Conservation (phyloP, 2,329 filamentous ascomycete genomes). For the Apiospora arundinis region DNA sequence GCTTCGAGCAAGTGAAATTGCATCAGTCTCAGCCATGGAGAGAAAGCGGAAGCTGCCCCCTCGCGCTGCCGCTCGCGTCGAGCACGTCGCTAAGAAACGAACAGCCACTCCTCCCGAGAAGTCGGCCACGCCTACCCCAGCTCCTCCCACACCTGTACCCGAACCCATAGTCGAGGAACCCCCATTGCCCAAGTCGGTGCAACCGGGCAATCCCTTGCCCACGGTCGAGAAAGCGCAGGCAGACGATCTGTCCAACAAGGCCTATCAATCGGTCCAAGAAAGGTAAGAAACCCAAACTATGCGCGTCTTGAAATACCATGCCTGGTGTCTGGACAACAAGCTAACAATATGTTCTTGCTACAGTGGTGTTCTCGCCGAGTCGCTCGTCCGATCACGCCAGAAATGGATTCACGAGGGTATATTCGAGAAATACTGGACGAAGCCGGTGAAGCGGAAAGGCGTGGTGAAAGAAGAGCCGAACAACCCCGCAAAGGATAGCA, state of each 20-base stretch:
- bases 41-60: conserved; percentile 70
- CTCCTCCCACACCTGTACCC: conserved; percentile 43
- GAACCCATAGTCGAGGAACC: conserved; percentile 43
- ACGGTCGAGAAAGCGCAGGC: conserved; percentile 72
- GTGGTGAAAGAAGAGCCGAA: conserved; percentile 67
- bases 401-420: conserved; percentile 76
- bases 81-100: conserved; percentile 66
- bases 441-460: conserved; percentile 72
- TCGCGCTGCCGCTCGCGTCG: conserved; percentile 65
- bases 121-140: conserved; percentile 53
- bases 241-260: conserved; percentile 64
- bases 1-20: conserved; percentile 16
- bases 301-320: not conserved
- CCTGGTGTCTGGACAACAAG: conserved; percentile 19
- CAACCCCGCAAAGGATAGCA: conserved; percentile 73
- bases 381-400: conserved; percentile 73
- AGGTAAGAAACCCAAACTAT: conserved; percentile 54
- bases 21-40: conserved; percentile 55
- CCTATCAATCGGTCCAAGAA: conserved; percentile 77
- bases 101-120: conserved; percentile 61
- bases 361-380: conserved; percentile 78
- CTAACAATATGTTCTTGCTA: conserved; percentile 31
- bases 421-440: conserved; percentile 80
- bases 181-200: conserved; percentile 66
- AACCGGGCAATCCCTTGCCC: conserved; percentile 72